phyloP scores from a whole-genome alignment of 768 basidiomycete species.

The Podaxis sp. region DNA sequence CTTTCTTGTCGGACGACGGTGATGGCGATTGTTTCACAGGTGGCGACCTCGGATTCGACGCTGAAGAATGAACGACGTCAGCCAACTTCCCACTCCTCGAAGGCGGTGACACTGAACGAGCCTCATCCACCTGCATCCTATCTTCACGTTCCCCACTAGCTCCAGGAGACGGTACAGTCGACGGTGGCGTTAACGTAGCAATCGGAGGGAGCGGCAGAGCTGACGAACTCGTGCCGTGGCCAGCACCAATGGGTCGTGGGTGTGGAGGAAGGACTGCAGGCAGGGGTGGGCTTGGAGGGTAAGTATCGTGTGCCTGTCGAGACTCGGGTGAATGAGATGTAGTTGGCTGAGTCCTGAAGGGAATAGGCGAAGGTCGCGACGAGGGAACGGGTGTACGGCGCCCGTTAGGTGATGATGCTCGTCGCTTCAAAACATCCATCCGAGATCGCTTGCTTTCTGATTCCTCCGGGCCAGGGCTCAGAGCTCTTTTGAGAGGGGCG shows the following conservation, averaged over 20 bases:
- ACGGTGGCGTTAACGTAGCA: constrained; percentile 63
- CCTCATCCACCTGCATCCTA: constrained; percentile 55
- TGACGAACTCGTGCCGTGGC: constrained; percentile 36
- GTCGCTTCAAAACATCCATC: constrained; percentile 52
- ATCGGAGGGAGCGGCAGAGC: constrained; percentile 68
- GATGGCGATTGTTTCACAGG: constrained; percentile 54
- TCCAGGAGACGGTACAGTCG: constrained; percentile 53
- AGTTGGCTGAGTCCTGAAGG: constrained; percentile 66
- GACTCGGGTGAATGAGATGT: constrained; percentile 69
- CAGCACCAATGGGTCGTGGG: constrained; percentile 67
- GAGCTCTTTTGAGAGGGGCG: constrained; percentile 59
- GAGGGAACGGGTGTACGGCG: constrained; percentile 58
- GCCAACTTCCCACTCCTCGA: constrained; percentile 49
- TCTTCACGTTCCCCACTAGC: constrained; percentile 46
- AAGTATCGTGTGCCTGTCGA: constrained; percentile 48
- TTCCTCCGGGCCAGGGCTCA: constrained; percentile 70
- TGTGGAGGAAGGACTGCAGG: constrained; percentile 70
- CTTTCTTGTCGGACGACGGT: constrained; percentile 50
- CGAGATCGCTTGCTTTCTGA: constrained; percentile 60
- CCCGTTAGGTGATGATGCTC: constrained; percentile 51
- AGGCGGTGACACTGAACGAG: constrained; percentile 49
- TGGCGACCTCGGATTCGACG: constrained; percentile 46
- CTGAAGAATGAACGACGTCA: constrained; percentile 43
- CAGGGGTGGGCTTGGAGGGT: constrained; percentile 54
- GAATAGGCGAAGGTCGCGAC: constrained; percentile 67